Conservation (phyloP, 2,329 filamentous ascomycete species). For the Fonsecaea multimorphosa region DNA sequence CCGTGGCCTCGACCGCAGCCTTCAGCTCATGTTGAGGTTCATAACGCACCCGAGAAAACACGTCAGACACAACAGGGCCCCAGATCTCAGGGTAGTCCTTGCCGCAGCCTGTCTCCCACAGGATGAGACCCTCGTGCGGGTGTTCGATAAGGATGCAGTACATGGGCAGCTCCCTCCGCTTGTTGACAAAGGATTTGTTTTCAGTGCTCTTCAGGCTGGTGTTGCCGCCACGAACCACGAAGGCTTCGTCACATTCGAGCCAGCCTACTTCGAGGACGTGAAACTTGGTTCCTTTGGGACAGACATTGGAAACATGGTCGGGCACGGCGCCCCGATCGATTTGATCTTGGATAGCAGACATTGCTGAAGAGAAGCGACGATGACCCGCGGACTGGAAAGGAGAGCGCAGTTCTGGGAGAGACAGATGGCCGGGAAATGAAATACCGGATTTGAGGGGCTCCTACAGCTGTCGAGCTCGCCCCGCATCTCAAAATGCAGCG, state of each 20-base stretch:
- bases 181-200: conserved; percentile 63
- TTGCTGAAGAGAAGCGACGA: conserved; percentile 8
- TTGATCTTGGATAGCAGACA: conserved; percentile 38
- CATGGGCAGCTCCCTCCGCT: conserved; percentile 78
- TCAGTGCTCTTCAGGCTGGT: conserved; percentile 36
- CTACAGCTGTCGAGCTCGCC: conserved; percentile 12
- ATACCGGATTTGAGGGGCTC: conserved; percentile 22
- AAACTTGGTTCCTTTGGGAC: conserved; percentile 39
- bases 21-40: conserved; percentile 37
- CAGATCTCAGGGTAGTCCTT: conserved; percentile 40
- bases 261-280: conserved; percentile 38
- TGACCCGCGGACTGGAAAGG: conserved; percentile 3
- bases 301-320: conserved; percentile 38
- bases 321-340: conserved; percentile 37
- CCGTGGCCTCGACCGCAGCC: conserved; percentile 38
- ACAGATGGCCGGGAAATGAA: not conserved
- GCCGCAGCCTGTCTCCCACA: conserved; percentile 40
- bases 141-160: conserved; percentile 56
- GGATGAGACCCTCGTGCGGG: conserved; percentile 39
- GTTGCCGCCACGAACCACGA: conserved; percentile 38
- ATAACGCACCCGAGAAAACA: conserved; percentile 37
- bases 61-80: conserved; percentile 35
- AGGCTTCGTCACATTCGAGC: conserved; percentile 38
- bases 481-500: not conserved
- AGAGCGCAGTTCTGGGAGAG: not conserved